These are phyloP conservation scores for Phialophora verrucosa DNA, from an alignment of 2,329 filamentous ascomycete genomes.

Conservation along the genomic window DNA sequence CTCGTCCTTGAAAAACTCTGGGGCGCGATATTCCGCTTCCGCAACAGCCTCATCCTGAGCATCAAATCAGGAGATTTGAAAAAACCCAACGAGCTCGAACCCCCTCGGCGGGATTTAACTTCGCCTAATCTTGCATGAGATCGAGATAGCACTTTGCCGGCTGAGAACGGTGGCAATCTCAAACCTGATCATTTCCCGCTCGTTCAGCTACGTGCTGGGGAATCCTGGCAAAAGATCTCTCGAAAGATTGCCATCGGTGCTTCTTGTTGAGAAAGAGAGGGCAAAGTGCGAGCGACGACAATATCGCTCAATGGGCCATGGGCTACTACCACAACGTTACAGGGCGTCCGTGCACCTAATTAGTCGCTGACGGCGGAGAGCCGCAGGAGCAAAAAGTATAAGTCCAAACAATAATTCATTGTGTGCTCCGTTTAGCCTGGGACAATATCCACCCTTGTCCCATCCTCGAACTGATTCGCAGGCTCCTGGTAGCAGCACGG, in stretches of 20 bases:
- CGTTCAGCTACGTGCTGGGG: neutral
- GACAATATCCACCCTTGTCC: neutral
- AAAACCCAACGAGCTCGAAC: neutral
- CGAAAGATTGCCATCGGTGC: neutral
- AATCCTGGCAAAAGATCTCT: neutral
- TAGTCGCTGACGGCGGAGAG: conserved; percentile 21
- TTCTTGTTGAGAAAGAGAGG: neutral
- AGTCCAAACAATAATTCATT: neutral
- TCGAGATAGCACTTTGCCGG: neutral
- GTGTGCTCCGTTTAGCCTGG: neutral
- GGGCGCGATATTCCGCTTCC: conserved; percentile 4
- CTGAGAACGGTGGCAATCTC: neutral
- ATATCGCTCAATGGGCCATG: neutral
- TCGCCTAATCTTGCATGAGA: neutral
- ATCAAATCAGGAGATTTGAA: neutral
- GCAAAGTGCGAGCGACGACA: neutral
- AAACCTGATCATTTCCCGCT: neutral
- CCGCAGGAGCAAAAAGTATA: conserved; percentile 13
- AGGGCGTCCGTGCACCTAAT: neutral
- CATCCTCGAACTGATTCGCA: neutral
- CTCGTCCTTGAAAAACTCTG: neutral
- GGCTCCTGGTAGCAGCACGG: neutral
- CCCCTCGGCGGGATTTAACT: neutral
- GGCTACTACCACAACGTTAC: neutral
- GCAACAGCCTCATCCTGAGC: conserved; percentile 11